Base-by-base conservation (phyloP, 164 flowering plant species). In the Berberis vulgaris region DNA sequence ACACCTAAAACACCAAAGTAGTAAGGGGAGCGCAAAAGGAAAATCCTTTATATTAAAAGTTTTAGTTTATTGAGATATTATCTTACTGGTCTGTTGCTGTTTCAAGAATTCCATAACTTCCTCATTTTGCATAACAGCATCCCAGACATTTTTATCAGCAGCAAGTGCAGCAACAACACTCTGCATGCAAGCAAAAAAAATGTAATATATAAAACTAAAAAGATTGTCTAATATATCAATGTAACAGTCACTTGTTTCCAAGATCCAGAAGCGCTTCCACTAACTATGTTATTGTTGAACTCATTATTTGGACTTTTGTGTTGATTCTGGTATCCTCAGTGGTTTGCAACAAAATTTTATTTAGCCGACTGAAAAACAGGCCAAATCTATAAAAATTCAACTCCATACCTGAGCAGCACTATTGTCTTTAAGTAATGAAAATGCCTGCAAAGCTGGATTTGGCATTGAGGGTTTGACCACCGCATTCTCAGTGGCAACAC, bases 171-270 rank as follows among this genome's bases (percentile, higher is more conserved):
- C 49, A 46, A 46, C 49, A 46, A 8, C 49, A 8, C 49, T 46
- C 49, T 46, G 49, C 49, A 46, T 46, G 49, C 2, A 62, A 63
- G 58, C 40, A 9, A 43, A 62, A 65, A 65, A 43, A 44, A 41
- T 45, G 49, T 8, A 0, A 46, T 26, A 26, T 26, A 26, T 26
- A 46, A 8, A 8, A 46, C 49, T 8, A 46, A 46, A 5, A 5
- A 46, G 49, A 46, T 8, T 46, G 8, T 8, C 8, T 5, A 46
- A 46, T 46, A 46, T 5, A 5, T 5, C 49, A 8, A 46, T 5
- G 8, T 5, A 8, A 8, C 49, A 46, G 5, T 46, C 6, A 46
- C 6, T 8, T 46, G 49, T 8, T 46, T 46, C 6, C 49, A 5
- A 46, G 49, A 8, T 46, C 5, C 49, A 5, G 8, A 46, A 46